Evolutionary conservation across 345 rosid genomes (phyloP), one percentile per base, ranked within the genome.

Genomic region (Arabis hirsuta): DNA sequence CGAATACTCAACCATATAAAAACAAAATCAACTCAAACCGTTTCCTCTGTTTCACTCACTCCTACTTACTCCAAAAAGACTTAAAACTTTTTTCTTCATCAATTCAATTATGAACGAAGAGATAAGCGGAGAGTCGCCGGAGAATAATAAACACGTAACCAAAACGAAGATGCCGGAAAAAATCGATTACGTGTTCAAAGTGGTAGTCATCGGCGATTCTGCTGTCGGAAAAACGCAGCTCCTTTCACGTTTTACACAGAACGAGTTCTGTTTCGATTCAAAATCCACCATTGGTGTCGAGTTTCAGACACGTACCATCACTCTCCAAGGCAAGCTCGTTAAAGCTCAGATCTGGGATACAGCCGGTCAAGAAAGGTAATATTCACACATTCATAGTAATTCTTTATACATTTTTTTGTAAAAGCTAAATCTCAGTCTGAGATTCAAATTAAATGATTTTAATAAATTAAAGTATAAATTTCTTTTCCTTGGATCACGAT

Each of bases 341-440:
- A 91, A 89, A 80, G 93, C 96, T 71, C 97, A 91, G 91, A 91
- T 91, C 90, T 91, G 97, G 97, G 96, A 91, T 69, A 88, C 97
- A 31, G 97, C 97, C 61, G 97, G 97, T 71, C 97, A 91, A 74
- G 97, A 91, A 82, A 89, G 97, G 97, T 91, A 64, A 9, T 41
- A 27, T n/a, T 24, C 39, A 12, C 39, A 48, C 65, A 7, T 26
- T 65, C 9, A 27, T 46, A 6, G n/a, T n/a, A 51, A 7, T 52
- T 62, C 16, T 72, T 44, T 44, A 22, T 29, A n/a, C 26, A 6
- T 56, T 16, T 65, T 65, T 10, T 65, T 27, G 4, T 29, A 3
- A 45, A 41, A 27, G 44, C 32, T 54, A 19, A 55, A 63, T 45
- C 65, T 73, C 63, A 62, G 20, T 62, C 43, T 42, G 4, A 13